These are phyloP conservation scores for Pyricularia pennisetigena DNA, from an alignment of 2,329 filamentous ascomycete genomes.

Conservation along the genomic window DNA sequence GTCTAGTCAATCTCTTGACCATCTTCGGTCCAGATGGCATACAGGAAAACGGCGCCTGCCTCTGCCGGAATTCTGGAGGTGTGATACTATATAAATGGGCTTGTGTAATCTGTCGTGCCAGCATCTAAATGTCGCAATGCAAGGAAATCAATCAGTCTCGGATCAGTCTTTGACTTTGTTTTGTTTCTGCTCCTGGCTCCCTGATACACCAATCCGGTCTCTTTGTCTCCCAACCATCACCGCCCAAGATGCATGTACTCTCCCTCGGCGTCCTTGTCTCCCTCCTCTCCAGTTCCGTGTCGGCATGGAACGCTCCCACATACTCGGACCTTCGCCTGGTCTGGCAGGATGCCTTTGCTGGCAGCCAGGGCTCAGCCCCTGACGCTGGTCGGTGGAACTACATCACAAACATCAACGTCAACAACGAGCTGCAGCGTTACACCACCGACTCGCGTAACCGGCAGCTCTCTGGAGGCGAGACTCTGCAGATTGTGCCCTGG, in stretches of 20 bases:
- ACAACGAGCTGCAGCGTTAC: slow-evolving; percentile 38
- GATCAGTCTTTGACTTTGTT: neutral
- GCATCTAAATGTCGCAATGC: neutral
- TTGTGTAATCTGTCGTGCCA: neutral
- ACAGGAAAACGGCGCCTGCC: neutral
- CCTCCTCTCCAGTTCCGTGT: slow-evolving; percentile 13
- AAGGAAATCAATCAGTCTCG: neutral
- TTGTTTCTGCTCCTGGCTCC: neutral
- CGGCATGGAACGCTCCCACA: slow-evolving; percentile 25
- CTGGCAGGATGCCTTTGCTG: slow-evolving; percentile 35
- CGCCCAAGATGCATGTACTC: neutral
- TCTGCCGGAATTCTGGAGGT: neutral
- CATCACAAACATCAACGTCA: slow-evolving; percentile 19
- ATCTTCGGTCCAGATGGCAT: neutral
- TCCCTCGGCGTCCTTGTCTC: slow-evolving; percentile 14
- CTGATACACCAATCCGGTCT: neutral
- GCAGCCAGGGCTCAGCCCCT: slow-evolving; percentile 22
- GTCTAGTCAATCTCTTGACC: neutral
- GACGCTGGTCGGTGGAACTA: slow-evolving; percentile 29
- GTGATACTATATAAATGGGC: neutral
- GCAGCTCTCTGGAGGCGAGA: slow-evolving; percentile 38
- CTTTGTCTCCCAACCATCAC: neutral
- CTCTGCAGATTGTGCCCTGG: slow-evolving; percentile 39
- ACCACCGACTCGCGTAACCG: slow-evolving; percentile 30
- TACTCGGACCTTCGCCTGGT: slow-evolving; percentile 27